Base-by-base conservation (phyloP, 2,329 filamentous ascomycete species). In the Penicillium sp. region DNA sequence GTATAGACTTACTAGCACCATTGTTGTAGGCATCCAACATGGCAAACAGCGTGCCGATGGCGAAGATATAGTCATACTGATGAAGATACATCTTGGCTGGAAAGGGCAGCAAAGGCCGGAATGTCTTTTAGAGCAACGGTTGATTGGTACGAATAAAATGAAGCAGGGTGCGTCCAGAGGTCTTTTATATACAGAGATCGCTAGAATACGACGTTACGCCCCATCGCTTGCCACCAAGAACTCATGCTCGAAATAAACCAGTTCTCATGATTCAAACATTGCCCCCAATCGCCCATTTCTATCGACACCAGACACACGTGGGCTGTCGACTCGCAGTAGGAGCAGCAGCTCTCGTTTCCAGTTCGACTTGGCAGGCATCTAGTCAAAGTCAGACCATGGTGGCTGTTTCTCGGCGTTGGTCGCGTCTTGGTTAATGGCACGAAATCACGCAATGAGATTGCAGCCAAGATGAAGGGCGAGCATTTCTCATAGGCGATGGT, bases 11-110 rank as follows among this genome's bases (percentile, higher is more conserved):
- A 90, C 87, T 90, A 67, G 88, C 88, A 73, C 88, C 88, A 73
- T 90, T 91, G 82, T 91, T 91, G 82, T 81, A 90, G 59, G 88
- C 88, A 76, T 91, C 88, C 48, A 91, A 84, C 73, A 90, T 75
- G 77, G 88, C 88, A 81, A 91, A 90, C 67, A 87, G 77, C 26
- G 87, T 90, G 84, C 88, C 88, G 65, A 91, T 87, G 78, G 79
- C 88, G 72, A 91, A 90, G 69, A 91, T 74, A 73, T 91, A 90
- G 66, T 82, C 85, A 73, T 89, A 90, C 66, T 86, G 73, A 68
- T 83, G 72, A 66, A 88, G 81, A 68, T 75, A 74, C 83, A 86
- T 86, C 62, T 77, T 84, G 77, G 66, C 46, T 35, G 54, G 49
- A 45, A 43, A 55, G 35, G 37, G 33, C 48, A 48, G 31, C 58